Evolutionary conservation across 1,284 basidiomycete species (phyloP).

Genomic region (Ganoderma resinaceum): DNA sequence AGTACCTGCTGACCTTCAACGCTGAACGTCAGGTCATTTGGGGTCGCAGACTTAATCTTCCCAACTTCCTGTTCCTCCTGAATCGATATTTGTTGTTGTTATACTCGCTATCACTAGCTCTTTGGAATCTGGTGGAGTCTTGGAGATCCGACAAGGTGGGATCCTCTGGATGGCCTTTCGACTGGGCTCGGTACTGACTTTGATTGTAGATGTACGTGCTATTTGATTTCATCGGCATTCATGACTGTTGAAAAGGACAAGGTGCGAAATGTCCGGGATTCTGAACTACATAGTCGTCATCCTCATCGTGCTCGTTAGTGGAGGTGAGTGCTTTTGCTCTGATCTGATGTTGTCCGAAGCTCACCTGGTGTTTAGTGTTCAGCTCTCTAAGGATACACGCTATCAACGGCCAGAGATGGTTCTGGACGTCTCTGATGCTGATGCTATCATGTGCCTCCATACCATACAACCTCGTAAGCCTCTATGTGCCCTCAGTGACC

Average conservation of each 20-base stretch:
- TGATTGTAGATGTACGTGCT: not conserved
- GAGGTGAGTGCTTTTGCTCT: not conserved
- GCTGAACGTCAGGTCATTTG: constrained; percentile 20
- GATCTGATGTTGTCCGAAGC: not conserved
- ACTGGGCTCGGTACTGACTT: not conserved
- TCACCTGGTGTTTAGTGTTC: constrained; percentile 3
- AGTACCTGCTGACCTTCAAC: constrained; percentile 18
- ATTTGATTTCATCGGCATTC: not conserved
- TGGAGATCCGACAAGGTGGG: constrained; percentile 14
- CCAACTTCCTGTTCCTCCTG: constrained; percentile 14
- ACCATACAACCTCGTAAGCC: constrained; percentile 11
- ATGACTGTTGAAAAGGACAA: not conserved
- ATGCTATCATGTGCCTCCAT: not conserved
- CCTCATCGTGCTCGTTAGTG: not conserved
- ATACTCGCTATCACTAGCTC: not conserved
- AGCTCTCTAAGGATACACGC: constrained; percentile 18
- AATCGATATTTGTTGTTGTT: constrained; percentile 18
- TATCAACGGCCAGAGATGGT: constrained; percentile 25
- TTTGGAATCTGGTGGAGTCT: not conserved
- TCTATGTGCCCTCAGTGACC: not conserved
- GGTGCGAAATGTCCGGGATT: not conserved
- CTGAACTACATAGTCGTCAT: not conserved
- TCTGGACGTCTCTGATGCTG: constrained; percentile 13
- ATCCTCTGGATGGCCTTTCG: not conserved
- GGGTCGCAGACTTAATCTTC: constrained; percentile 16